Evolutionary conservation across 208 protist species (phyloP).

Genomic region (Trypanosoma platydactyli): DNA sequence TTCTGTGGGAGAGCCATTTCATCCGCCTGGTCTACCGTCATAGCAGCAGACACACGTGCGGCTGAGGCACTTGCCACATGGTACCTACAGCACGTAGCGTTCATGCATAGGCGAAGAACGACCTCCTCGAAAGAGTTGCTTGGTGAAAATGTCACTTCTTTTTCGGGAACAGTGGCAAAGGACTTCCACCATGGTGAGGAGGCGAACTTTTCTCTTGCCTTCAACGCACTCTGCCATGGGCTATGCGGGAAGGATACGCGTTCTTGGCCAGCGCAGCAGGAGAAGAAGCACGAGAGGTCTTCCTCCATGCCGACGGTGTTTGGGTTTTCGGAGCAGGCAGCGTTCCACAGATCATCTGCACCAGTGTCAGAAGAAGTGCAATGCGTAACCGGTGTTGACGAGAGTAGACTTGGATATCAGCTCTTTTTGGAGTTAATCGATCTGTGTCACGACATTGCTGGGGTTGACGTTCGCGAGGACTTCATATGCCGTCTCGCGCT

Average conservation of each 20-base stretch:
- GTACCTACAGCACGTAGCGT: constrained; percentile 53
- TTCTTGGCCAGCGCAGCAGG: background rate
- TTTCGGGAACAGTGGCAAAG: background rate
- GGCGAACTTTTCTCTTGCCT: constrained; percentile 29
- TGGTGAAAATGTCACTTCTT: too few species aligned
- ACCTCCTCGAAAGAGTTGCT: too few species aligned
- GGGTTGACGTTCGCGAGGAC: constrained; percentile 3
- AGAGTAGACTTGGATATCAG: background rate
- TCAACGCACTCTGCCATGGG: constrained; percentile 17
- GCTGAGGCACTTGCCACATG: constrained; percentile 38
- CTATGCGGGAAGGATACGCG: constrained; percentile 1
- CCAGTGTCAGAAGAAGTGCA: background rate
- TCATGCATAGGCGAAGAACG: constrained; percentile 32
- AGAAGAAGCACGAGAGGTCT: background rate
- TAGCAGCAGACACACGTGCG: constrained; percentile 13
- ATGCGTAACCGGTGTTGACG: background rate
- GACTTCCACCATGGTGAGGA: constrained; percentile 1
- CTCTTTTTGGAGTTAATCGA: constrained; percentile 28
- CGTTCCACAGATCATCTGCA: background rate
- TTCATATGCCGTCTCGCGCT: constrained; percentile 11
- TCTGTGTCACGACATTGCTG: constrained; percentile 11
- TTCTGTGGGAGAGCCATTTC: constrained; percentile 49
- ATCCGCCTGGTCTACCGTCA: constrained; percentile 20
- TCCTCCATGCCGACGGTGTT: constrained; percentile 5
- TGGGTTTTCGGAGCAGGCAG: constrained; percentile 17